Percentiles rank a stretch among this genome's conserved stretches.
These are phyloP conservation scores for Baudoinia panamericana DNA, from an alignment of 495 filamentous ascomycete genomes.

Conservation along the genomic window DNA sequence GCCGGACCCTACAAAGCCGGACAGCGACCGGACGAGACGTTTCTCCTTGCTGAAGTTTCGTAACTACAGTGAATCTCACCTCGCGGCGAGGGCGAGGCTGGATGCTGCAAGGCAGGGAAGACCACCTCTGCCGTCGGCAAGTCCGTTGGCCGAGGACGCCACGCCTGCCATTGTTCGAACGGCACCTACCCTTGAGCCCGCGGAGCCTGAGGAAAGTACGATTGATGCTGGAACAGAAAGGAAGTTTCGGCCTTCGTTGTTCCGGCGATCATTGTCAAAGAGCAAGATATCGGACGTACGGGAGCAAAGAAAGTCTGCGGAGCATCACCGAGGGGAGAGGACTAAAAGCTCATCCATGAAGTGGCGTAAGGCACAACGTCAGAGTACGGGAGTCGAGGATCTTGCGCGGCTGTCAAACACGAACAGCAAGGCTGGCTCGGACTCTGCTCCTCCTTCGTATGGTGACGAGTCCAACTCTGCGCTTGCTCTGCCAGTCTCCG, in stretches of 20 bases:
- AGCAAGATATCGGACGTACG: slow-evolving; percentile 1
- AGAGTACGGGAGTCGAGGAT: slow-evolving; percentile 21
- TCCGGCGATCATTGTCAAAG: slow-evolving; percentile 11
- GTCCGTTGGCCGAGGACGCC: slow-evolving; percentile 29
- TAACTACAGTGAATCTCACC: slow-evolving; percentile 86
- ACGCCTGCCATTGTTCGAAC: slow-evolving; percentile 81
- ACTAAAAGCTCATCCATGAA: slow-evolving; percentile 20
- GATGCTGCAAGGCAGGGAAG: slow-evolving; percentile 41
- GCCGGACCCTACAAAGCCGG: not conserved
- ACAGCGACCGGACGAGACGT: slow-evolving; percentile 40
- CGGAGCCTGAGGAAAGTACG: slow-evolving; percentile 29
- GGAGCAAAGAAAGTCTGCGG: slow-evolving; percentile 22
- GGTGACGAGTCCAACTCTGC: slow-evolving; percentile 53
- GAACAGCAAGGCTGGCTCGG: slow-evolving; percentile 35
- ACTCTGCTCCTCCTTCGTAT: slow-evolving; percentile 44
- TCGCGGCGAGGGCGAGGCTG: slow-evolving; percentile 64
- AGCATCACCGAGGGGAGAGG: slow-evolving; percentile 21
- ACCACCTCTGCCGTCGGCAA: slow-evolving; percentile 53
- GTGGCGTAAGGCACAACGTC: slow-evolving; percentile 20
- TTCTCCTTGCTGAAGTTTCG: slow-evolving; percentile 86
- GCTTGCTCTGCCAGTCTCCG: slow-evolving; percentile 52
- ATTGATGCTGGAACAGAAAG: slow-evolving; percentile 30
- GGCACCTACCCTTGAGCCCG: slow-evolving; percentile 59
- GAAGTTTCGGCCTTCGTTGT: slow-evolving; percentile 23
- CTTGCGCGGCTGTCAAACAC: slow-evolving; percentile 14